Base-by-base conservation (phyloP, 2,329 filamentous ascomycete genomes). In the Penicillium corylophilum region DNA sequence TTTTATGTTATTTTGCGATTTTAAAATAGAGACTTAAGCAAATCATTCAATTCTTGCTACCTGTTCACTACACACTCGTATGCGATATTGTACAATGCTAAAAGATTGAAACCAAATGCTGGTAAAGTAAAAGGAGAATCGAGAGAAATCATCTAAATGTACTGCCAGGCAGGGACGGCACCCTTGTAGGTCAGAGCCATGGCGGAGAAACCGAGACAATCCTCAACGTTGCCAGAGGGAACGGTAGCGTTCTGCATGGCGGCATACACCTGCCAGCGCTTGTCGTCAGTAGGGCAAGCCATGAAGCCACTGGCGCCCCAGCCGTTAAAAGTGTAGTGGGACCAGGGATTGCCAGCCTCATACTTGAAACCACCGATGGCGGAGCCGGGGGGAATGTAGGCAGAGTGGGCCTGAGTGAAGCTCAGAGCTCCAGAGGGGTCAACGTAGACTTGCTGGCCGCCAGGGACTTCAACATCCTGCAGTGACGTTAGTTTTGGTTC, bases 391-490 rank as follows among this genome's bases (percentile, higher is more conserved):
- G 83, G 82, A 5, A 79, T 77, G 50, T 62, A 70, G 2, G 67
- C 69, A 0, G 82, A 84, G 71, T 86, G 83, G 0, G 83, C 77
- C 36, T 68, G 63, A 0, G 83, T 83, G 71, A 82, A 88, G 51
- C 75, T 75, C 49, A 88, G 66, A 9, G 76, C 71, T 5, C 84
- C 85, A 23, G 75, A 67, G 3, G 78, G 72, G 3, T 70, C 73
- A 50, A 87, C 75, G 66, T 82, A 88, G 60, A 86, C 75, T 51
- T 76, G 70, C 61, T 88, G 84, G 23, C 85, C 85, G 24, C 84
- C 84, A 5, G 84, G 83, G 4, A 86, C 84, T 26, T 76, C 64
- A 28, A 82, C 78, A 29, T 73, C 70, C 64, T 81, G 48, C 41
- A 18, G 7, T 13, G 20, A 23, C 31, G 22, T 50, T 53, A 51